Conservation (phyloP, 2,329 filamentous ascomycete genomes). For the Colletotrichum australisinense region DNA sequence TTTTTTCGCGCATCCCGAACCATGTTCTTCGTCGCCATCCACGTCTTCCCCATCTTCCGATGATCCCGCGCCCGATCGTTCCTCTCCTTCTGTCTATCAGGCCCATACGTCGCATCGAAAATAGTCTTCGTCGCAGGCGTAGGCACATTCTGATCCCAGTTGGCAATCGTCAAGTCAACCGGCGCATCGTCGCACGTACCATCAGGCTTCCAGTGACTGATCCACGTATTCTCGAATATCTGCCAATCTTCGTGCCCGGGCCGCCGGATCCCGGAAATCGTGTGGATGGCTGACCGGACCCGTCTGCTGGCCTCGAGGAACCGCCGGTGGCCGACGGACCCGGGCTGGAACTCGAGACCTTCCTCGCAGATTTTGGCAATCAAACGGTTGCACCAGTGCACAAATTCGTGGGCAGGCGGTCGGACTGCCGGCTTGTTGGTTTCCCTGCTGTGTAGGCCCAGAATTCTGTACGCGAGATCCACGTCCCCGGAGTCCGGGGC, state of each 20-base stretch:
- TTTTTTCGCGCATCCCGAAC: not conserved
- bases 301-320: slow-evolving; percentile 20
- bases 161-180: not conserved
- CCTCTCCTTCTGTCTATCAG: not conserved
- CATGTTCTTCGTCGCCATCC: slow-evolving; percentile 11
- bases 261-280: slow-evolving; percentile 10
- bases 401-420: not conserved
- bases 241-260: slow-evolving; percentile 6
- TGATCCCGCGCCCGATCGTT: not conserved
- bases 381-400: not conserved
- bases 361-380: not conserved
- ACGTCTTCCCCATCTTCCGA: not conserved
- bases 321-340: not conserved
- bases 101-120: not conserved
- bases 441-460: not conserved
- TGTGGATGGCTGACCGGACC: slow-evolving; percentile 15
- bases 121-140: not conserved
- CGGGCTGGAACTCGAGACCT: not conserved
- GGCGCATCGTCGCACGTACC: not conserved
- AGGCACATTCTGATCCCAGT: not conserved
- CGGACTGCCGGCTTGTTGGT: too few relatives aligned
- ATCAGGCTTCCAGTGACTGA: not conserved
- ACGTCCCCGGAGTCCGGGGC: not conserved
- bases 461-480: not conserved
- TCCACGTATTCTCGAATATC: not conserved